These are phyloP conservation scores for Bathelium albidoporum DNA, from an alignment of 495 filamentous ascomycete genomes.

Conservation along the genomic window DNA sequence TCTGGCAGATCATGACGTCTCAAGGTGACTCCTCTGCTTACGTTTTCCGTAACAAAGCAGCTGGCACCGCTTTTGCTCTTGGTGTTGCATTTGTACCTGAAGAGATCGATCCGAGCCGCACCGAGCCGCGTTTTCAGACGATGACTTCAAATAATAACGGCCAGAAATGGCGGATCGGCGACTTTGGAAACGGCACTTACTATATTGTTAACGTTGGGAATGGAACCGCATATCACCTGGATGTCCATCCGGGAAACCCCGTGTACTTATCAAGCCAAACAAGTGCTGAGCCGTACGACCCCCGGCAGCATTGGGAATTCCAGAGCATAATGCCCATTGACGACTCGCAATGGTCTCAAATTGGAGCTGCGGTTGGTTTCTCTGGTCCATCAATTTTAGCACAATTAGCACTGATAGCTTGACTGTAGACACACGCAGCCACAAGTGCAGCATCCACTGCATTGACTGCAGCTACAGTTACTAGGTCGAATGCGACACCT, in stretches of 20 bases:
- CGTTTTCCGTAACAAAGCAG: not conserved
- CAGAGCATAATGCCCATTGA: constrained; percentile 1
- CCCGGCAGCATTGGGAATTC: not conserved
- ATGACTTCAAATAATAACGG: not conserved
- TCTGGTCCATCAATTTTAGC: not conserved
- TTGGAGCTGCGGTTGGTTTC: not conserved
- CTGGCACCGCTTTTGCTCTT: not conserved
- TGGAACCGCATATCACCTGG: not conserved
- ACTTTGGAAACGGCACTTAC: not conserved
- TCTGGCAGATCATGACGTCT: not conserved
- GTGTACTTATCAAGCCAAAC: constrained; percentile 1
- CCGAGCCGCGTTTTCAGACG: not conserved
- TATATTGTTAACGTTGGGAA: not conserved
- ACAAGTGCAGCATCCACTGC: not conserved
- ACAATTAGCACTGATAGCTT: not conserved
- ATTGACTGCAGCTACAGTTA: not conserved
- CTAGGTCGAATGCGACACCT: not conserved
- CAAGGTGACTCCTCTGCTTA: not conserved
- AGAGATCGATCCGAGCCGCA: not conserved
- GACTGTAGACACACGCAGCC: not conserved
- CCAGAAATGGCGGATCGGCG: not conserved
- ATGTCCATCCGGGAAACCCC: not conserved
- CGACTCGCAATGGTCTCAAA: not conserved
- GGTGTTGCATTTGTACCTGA: not conserved
- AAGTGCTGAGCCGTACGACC: not conserved